Evolutionary conservation across 164 flowering plant species (phyloP).

Genomic region (Sedum album): DNA sequence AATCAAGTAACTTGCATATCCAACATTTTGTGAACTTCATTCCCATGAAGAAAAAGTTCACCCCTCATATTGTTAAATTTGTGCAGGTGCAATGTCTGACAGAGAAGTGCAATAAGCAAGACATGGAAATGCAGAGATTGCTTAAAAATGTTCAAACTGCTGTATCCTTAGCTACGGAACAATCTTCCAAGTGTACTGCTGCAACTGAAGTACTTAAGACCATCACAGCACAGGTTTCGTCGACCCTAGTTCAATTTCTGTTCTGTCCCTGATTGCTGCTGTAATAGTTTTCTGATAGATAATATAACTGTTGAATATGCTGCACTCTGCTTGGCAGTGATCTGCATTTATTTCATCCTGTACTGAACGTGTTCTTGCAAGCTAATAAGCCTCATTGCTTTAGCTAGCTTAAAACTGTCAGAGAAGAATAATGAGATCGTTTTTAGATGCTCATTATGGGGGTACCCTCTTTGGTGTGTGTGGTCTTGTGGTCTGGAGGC

Average conservation of each 20-base stretch:
- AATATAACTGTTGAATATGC: too few relatives aligned
- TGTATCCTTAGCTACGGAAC: slow-evolving; percentile 32
- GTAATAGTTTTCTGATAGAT: neutral
- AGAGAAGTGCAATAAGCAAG: slow-evolving; percentile 54
- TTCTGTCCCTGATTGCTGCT: neutral
- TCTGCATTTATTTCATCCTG: neutral
- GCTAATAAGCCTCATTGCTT: too few relatives aligned
- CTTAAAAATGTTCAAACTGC: slow-evolving; percentile 37
- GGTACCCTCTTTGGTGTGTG: too few relatives aligned
- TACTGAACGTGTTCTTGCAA: neutral
- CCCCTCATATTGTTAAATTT: neutral
- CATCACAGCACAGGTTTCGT: slow-evolving; percentile 46
- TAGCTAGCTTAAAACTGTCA: too few relatives aligned
- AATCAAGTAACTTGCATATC: slow-evolving; percentile 4
- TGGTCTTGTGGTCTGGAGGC: too few relatives aligned
- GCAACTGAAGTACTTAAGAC: slow-evolving; percentile 48
- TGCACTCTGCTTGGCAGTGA: too few relatives aligned
- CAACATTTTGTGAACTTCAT: neutral
- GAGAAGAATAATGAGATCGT: neutral
- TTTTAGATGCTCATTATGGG: neutral
- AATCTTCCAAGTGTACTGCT: slow-evolving; percentile 32
- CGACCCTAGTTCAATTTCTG: neutral
- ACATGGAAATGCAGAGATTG: slow-evolving; percentile 44
- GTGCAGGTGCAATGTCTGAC: slow-evolving; percentile 49
- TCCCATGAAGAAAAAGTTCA: neutral